Base-by-base conservation (phyloP, 2,329 filamentous ascomycete genomes). In the Colletotrichum sp. region DNA sequence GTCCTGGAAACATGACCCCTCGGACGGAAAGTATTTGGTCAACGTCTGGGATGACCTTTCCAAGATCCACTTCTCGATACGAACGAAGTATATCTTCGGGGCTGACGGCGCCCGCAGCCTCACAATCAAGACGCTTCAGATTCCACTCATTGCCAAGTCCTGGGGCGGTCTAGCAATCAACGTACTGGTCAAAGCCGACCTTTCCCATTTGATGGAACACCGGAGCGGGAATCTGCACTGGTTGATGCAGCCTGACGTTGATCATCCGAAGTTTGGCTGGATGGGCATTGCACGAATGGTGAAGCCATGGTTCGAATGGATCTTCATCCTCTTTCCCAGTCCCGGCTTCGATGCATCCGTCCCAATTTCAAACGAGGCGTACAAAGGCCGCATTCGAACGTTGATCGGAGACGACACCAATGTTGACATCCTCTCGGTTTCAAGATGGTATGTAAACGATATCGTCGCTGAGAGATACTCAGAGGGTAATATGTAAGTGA, bases 61-160 rank as follows among this genome's bases (percentile, higher is more conserved):
- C 9, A 60, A 60, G 28, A 24, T 60, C 57, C 14, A 24, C 28
- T 69, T 59, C 26, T 21, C 18, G 13, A 32, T 69, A 18, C 16
- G 28, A 10, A 87, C 90, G 0, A 88, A 88, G 69, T 93, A 90
- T 77, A 83, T 93, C 9, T 91, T 93, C 76, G 92, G 91, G 4
- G 90, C 88, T 60, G 92, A 93, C 80, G 92, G 85, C 2, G 83
- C 83, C 2, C 81, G 83, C n/a, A 85, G 84, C 73, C 80, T 81
- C 69, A 82, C 86, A 6, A 80, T 84, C 7, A 77, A 78, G 28
- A 78, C 83, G 76, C 79, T 86, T 9, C 79, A 71, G 6, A 26
- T 60, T 16, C 21, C 21, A 60, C 28, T 60, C 18, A 30, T 60
- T 30, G 28, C 24, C 18, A 79, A 86, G 34, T 82, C 84, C 6